Base-by-base conservation (phyloP, 169 alveolate genomes). In the Eimeria falciformis region DNA sequence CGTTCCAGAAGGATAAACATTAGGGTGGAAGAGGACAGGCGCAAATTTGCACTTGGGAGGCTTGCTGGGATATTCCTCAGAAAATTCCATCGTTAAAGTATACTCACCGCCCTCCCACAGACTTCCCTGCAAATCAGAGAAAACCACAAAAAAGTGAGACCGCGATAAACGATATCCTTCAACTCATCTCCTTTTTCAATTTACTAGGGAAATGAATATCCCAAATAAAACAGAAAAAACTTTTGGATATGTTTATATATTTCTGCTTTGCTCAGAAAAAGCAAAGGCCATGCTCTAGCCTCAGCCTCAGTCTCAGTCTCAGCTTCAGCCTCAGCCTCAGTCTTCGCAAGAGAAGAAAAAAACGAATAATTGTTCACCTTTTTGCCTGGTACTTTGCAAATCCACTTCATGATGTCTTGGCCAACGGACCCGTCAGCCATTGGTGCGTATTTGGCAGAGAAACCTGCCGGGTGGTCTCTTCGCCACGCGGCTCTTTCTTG, bases 21-120 rank as follows among this genome's bases (percentile, higher is more conserved):
- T 98, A 23, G 99, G 99, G 93, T 98, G 99, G 95, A 99, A 98
- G 27, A 98, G 94, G 23, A 97, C 99, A n/a, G 98, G 95, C 62
- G 96, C 96, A 95, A 99, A 99, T 94, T 97, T 97, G 97, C 99
- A 99, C 97, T 99, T 98, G 12, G 99, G 99, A 45, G 99, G 99
- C 83, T 99, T 99, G 95, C 98, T 97, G 27, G 99, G 99, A 95
- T 99, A 99, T 68, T 99, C 99, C 91, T 99, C 99, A 4, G 99
- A 93, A 95, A 99, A 99, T 93, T 98, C 99, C 99, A 99, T 99
- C 37, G 96, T 96, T 45, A 99, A 95, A 68, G 98, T 98, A 94
- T 98, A 99, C 86, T 98, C 98, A 6, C 99, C 99, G 11, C 98
- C 99, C 95, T 98, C 99, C 99, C 99, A 99, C 27, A 97, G 96